Conservation (phyloP, 2,329 filamentous ascomycete species). For the Botrytis fragariae region DNA sequence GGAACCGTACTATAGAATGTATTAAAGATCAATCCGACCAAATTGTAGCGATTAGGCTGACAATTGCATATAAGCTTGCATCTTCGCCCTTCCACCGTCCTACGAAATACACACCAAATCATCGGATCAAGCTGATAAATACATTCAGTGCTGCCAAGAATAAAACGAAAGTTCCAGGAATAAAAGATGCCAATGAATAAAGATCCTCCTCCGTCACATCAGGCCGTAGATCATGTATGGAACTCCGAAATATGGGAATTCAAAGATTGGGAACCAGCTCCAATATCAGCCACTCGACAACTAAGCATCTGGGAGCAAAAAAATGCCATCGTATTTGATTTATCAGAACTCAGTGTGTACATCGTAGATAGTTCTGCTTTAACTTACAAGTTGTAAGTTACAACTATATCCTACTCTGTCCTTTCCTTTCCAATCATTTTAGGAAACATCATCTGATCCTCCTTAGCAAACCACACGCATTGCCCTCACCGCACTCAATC, state of each 20-base stretch:
- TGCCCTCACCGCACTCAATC: background rate
- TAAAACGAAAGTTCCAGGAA: background rate
- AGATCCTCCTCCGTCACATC: background rate
- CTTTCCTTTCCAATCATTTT: background rate
- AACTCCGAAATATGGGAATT: background rate
- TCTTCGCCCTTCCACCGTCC: background rate
- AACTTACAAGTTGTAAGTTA: no score
- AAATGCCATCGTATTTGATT: background rate
- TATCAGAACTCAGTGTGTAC: background rate
- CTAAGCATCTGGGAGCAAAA: background rate
- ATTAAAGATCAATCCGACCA: background rate
- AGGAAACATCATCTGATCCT: background rate
- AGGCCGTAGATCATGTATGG: background rate
- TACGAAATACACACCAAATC: background rate
- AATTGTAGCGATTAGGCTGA: no score
- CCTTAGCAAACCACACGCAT: background rate
- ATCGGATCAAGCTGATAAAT: background rate
- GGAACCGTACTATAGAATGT: background rate
- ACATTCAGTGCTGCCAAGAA: background rate
- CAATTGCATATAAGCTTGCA: background rate
- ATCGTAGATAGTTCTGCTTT: background rate
- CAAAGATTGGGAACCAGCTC: background rate
- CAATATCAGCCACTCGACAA: background rate
- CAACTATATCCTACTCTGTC: background rate
- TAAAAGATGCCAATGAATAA: background rate